Conservation (phyloP, 768 basidiomycete genomes). For the Hydnum rufescens region DNA sequence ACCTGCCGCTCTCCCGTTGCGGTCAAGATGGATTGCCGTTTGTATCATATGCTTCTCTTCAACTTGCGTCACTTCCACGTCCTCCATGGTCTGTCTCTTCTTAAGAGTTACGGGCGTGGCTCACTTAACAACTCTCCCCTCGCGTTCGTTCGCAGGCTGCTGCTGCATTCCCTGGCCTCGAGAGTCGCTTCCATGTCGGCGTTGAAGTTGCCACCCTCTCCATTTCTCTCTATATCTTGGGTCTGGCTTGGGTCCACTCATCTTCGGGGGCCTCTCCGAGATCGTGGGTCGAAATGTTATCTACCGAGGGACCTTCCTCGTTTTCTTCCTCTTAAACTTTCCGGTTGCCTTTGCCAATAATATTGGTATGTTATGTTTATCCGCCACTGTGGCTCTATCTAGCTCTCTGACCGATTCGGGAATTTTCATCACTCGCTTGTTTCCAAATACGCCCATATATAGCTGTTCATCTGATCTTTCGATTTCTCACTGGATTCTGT, state of each 20-base stretch:
- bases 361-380: constrained; percentile 25
- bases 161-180: neutral
- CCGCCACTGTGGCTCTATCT: neutral
- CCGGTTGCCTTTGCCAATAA: constrained; percentile 58
- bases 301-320: constrained; percentile 37
- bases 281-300: constrained; percentile 46
- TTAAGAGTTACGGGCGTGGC: neutral
- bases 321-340: constrained; percentile 45
- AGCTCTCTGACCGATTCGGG: neutral
- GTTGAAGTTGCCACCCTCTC: constrained; percentile 18
- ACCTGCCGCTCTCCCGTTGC: neutral
- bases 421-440: too few species aligned
- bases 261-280: constrained; percentile 29
- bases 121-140: neutral
- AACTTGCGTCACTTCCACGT: constrained; percentile 19
- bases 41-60: constrained; percentile 13
- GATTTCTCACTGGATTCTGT: constrained; percentile 34
- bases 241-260: constrained; percentile 20
- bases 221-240: constrained; percentile 27
- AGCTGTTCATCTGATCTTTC: constrained; percentile 44
- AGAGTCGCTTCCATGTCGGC: neutral
- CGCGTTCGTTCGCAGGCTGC: neutral
- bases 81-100: constrained; percentile 16
- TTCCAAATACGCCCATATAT: constrained; percentile 2
- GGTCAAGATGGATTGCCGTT: constrained; percentile 14